These are phyloP conservation scores for Pugionium dolabratum DNA, from an alignment of 345 rosid species.

Conservation along the genomic window DNA sequence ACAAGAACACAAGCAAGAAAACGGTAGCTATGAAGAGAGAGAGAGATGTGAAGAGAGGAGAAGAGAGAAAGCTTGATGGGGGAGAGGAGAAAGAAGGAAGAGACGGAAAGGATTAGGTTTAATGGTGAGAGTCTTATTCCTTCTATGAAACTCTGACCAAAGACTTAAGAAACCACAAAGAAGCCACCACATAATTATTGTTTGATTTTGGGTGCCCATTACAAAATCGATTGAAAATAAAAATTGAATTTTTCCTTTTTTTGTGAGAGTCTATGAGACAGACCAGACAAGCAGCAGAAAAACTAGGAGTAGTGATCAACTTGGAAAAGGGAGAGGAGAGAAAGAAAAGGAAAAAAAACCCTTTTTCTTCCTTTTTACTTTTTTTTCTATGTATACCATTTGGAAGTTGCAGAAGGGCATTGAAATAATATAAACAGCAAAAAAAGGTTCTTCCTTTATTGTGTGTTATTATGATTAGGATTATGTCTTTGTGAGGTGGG, in stretches of 20 bases:
- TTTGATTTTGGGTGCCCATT: conserved; percentile 34
- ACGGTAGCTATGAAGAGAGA: conserved; percentile 8
- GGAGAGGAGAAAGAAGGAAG: conserved; percentile 23
- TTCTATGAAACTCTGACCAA: conserved; percentile 76
- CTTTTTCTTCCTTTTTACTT: conserved; percentile 1
- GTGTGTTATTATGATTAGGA: conserved; percentile 27
- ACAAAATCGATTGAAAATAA: conserved; percentile 30
- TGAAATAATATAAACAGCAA: conserved; percentile 42
- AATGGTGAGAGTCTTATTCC: conserved; percentile 54
- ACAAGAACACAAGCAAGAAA: background rate
- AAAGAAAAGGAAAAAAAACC: conserved; percentile 8
- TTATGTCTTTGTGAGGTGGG: conserved; percentile 51
- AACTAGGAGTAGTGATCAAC: conserved; percentile 38
- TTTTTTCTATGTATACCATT: conserved; percentile 34
- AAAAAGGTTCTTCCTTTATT: conserved; percentile 26
- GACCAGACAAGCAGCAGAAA: conserved; percentile 39
- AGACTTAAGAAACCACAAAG: conserved; percentile 74
- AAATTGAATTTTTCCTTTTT: conserved; percentile 30
- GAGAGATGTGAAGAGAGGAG: conserved; percentile 11
- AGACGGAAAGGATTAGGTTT: conserved; percentile 51
- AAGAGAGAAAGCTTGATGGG: conserved; percentile 6
- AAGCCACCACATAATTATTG: conserved; percentile 76
- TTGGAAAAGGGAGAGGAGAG: background rate
- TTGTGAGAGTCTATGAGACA: conserved; percentile 30
- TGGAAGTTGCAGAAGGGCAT: conserved; percentile 78